Conservation (phyloP, 306 rosid species). For the Vigna hirtella region DNA sequence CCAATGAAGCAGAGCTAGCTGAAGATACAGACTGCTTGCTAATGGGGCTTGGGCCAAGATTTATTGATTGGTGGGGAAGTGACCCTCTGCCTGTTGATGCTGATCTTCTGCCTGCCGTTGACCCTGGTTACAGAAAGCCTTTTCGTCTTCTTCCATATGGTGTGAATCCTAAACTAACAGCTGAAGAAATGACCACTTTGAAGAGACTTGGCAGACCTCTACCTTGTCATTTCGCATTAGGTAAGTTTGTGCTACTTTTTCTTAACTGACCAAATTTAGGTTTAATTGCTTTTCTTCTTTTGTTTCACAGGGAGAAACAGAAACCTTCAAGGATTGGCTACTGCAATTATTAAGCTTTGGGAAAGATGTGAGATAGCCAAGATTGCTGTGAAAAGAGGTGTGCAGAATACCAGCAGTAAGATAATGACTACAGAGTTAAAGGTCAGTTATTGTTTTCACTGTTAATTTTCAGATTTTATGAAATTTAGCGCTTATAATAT, state of each 20-base stretch:
- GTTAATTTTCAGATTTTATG: constrained; percentile 22
- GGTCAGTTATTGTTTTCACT: constrained; percentile 52
- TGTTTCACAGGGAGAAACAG: constrained; percentile 74
- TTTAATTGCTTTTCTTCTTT: constrained; percentile 33
- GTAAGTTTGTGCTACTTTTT: constrained; percentile 61
- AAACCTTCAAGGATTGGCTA: constrained; percentile 91
- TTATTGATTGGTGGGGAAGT: constrained; percentile 96
- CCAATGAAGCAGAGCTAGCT: constrained; percentile 75
- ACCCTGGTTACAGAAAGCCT: constrained; percentile 78
- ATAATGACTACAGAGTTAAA: constrained; percentile 91
- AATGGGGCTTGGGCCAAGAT: constrained; percentile 89
- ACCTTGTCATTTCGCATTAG: constrained; percentile 89
- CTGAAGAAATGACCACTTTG: constrained; percentile 87
- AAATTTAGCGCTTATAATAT: constrained; percentile 33
- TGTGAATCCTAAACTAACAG: constrained; percentile 77
- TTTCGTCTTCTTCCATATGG: constrained; percentile 98
- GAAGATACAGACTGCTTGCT: constrained; percentile 80
- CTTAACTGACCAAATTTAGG: constrained; percentile 22
- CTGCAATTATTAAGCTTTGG: constrained; percentile 86
- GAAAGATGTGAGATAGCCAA: constrained; percentile 93
- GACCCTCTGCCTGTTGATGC: constrained; percentile 92
- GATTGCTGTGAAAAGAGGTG: constrained; percentile 93
- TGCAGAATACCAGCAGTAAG: constrained; percentile 85
- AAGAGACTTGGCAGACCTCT: constrained; percentile 85
- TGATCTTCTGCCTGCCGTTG: constrained; percentile 79